Evolutionary conservation across 768 basidiomycete species (phyloP).

Genomic region (Boletus subcaerulescens): DNA sequence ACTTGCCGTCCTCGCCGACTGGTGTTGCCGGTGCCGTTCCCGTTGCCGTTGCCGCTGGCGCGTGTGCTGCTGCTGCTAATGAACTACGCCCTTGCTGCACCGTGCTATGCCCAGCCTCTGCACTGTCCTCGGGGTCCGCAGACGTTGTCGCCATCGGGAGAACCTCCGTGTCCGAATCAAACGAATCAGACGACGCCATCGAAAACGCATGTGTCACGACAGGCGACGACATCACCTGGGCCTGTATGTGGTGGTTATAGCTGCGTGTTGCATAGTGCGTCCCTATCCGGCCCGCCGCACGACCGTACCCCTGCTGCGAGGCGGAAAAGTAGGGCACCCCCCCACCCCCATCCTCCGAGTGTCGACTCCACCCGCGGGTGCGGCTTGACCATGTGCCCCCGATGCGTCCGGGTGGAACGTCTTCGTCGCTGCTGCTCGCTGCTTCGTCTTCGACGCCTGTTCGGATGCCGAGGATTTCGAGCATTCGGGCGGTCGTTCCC

Average conservation of each 20-base stretch:
- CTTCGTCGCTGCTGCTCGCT: slow-evolving; percentile 55
- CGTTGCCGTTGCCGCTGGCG: too few relatives aligned
- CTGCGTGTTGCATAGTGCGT: slow-evolving; percentile 50
- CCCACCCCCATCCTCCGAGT: slow-evolving; percentile 40
- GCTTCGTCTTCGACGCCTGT: slow-evolving; percentile 95
- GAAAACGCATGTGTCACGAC: slow-evolving; percentile 48
- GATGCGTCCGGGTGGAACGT: slow-evolving; percentile 30
- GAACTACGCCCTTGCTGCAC: neutral
- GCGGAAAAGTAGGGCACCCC: slow-evolving; percentile 33
- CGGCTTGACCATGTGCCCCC: neutral
- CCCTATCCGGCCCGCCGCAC: slow-evolving; percentile 47
- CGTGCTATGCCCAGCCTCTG: neutral
- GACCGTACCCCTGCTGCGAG: slow-evolving; percentile 25
- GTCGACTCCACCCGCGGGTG: slow-evolving; percentile 37
- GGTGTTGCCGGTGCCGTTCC: too few relatives aligned
- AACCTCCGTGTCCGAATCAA: slow-evolving; percentile 77
- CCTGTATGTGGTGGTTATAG: slow-evolving; percentile 63
- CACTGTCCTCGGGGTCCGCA: slow-evolving; percentile 20
- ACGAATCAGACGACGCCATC: slow-evolving; percentile 69
- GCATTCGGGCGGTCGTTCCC: slow-evolving; percentile 95
- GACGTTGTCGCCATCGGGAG: slow-evolving; percentile 68
- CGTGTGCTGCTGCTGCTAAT: too few relatives aligned
- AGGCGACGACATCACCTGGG: slow-evolving; percentile 12
- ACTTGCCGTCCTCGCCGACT: slow-evolving; percentile 73
- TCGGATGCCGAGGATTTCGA: slow-evolving; percentile 93